phyloP scores from a whole-genome alignment of 768 basidiomycete genomes.

The Xanthoconium purpureum region DNA sequence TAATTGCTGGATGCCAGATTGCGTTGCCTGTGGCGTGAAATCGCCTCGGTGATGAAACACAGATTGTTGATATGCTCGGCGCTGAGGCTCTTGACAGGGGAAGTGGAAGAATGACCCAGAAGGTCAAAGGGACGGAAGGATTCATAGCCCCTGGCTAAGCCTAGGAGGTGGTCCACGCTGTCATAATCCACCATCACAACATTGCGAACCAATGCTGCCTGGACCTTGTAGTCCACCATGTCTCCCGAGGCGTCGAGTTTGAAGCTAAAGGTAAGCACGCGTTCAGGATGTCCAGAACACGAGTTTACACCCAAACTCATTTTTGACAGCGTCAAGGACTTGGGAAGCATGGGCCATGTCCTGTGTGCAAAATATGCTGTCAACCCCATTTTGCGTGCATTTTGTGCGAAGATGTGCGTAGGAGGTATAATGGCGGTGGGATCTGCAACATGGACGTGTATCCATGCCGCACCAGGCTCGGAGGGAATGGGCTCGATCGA shows the following conservation, averaged over 20 bases:
- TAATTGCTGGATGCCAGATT: slow-evolving; percentile 19
- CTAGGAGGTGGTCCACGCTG: slow-evolving; percentile 55
- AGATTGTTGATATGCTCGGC: slow-evolving; percentile 29
- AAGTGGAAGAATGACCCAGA: background rate
- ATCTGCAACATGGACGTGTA: slow-evolving; percentile 92
- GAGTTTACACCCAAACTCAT: slow-evolving; percentile 46
- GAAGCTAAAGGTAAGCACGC: slow-evolving; percentile 77
- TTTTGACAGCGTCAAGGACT: slow-evolving; percentile 44
- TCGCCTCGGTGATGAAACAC: slow-evolving; percentile 28
- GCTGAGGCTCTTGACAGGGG: slow-evolving; percentile 6
- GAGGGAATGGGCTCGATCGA: slow-evolving; percentile 69
- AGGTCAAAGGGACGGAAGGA: slow-evolving; percentile 23
- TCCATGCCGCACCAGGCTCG: slow-evolving; percentile 65
- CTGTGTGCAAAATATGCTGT: slow-evolving; percentile 66
- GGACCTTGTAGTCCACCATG: slow-evolving; percentile 67
- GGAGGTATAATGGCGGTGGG: slow-evolving; percentile 79
- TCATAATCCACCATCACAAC: slow-evolving; percentile 64
- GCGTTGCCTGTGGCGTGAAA: slow-evolving; percentile 24
- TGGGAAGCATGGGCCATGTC: slow-evolving; percentile 73
- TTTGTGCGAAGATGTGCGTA: slow-evolving; percentile 54
- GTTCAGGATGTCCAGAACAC: slow-evolving; percentile 40
- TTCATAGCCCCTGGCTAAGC: slow-evolving; percentile 13
- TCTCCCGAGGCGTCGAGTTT: slow-evolving; percentile 60
- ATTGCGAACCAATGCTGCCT: slow-evolving; percentile 72
- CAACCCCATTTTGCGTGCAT: slow-evolving; percentile 50